A percentile compares a stretch with the other conserved stretches of the same genome.
Evolutionary conservation across 2,329 filamentous ascomycete genomes (phyloP).

Genomic region (Colletotrichum abscissum): DNA sequence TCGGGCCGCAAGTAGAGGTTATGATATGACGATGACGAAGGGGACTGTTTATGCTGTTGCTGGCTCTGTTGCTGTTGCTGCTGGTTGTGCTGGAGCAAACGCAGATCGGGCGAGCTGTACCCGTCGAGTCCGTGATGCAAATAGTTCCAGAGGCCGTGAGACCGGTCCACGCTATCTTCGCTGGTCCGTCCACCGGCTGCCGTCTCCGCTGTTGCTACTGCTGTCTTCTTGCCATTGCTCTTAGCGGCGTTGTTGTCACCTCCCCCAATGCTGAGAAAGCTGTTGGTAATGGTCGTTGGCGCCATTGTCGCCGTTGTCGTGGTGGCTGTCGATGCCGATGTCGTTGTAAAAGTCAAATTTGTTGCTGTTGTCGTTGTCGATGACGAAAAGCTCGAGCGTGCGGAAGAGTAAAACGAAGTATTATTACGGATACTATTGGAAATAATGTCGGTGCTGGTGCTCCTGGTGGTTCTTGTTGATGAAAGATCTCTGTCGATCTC

Average conservation of each 20-base stretch:
- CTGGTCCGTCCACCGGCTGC: conserved; percentile 10
- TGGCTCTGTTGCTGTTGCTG: conserved; percentile 8
- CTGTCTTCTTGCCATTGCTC: conserved; percentile 11
- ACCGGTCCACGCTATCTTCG: conserved; percentile 28
- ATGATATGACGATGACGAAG: conserved; percentile 25
- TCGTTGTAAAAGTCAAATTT: conserved; percentile 3
- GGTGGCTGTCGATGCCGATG: conserved; percentile 5
- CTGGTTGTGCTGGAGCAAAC: conserved; percentile 11
- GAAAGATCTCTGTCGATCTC: not conserved
- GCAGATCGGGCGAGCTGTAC: conserved; percentile 28
- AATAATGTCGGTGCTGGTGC: not conserved
- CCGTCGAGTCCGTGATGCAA: conserved; percentile 33
- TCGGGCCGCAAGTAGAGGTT: conserved; percentile 18
- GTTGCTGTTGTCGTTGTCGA: conserved; percentile 2
- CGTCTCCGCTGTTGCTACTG: conserved; percentile 3
- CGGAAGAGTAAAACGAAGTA: conserved; percentile 18
- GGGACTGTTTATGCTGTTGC: not conserved
- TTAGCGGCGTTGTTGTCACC: conserved; percentile 12
- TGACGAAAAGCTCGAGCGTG: conserved; percentile 17
- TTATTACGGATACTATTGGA: not conserved
- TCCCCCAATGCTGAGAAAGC: not conserved
- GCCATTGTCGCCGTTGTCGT: conserved; percentile 27
- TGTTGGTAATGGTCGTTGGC: conserved; percentile 14
- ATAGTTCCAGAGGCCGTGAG: conserved; percentile 30
- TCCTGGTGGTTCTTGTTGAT: not conserved